Base-by-base conservation (phyloP, 495 filamentous ascomycete genomes). In the Lasiosphaeria miniovina region DNA sequence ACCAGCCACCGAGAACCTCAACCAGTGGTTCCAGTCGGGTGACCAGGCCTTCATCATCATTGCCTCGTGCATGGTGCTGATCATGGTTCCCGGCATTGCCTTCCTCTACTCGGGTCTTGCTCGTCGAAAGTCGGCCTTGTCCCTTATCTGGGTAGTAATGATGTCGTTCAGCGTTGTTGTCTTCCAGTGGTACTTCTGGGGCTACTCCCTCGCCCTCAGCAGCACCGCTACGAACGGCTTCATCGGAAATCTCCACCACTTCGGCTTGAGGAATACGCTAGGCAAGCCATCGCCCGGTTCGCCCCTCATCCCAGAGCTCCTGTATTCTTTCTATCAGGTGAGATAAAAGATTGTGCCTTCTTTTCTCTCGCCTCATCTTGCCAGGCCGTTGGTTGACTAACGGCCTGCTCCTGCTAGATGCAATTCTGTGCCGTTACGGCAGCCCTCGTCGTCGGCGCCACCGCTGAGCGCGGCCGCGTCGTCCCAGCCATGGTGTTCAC, bases 111-210 rank as follows among this genome's bases (percentile, higher is more conserved):
- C 91, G n/a, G 95, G 94, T 66, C 88, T 98, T 31, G 95, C 94
- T 7, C 89, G 95, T 54, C 80, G 94, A 70, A 98, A 98, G 78
- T 96, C 91, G 0, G 94, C 94, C 36, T 81, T 98, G 50, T 96
- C 93, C 35, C 82, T 97, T 60, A 91, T 98, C 76, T 98, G 95
- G 95, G 86, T 95, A 8, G 89, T 87, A 61, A 84, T 98, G 74
- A 91, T 94, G 80, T 91, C 93, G 14, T 86, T 87, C 52, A 92
- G 90, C 36, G 87, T 98, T 52, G 85, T 96, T 24, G 87, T 88
- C 34, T 96, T 98, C 77, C 94, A 98, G 71, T 98, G 94, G 93
- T 98, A 97, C 80, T 96, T 98, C 80, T 98, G 94, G 95, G 94
- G 94, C 48, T 98, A 96, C 71, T 96, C 91, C 4, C 77, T 98